Conservation (phyloP, 23 red algal genomes). For the Gracilaria vermiculophylla region DNA sequence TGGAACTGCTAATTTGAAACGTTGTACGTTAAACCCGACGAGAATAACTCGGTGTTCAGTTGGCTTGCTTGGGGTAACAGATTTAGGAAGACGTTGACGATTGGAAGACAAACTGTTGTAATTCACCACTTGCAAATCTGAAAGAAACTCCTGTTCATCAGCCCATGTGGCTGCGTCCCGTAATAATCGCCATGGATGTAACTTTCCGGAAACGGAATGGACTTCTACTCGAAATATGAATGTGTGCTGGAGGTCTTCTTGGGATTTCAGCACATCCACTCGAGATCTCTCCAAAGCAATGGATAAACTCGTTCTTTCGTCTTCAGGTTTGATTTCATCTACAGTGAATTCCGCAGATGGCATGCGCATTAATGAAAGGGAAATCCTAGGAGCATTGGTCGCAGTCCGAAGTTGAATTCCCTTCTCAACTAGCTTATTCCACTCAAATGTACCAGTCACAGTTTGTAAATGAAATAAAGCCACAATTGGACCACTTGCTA, state of each 20-base stretch:
- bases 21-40: conserved; percentile 51
- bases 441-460: conserved; percentile 56
- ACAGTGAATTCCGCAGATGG: conserved; percentile 47
- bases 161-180: conserved; percentile 55
- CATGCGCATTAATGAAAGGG: conserved; percentile 62
- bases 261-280: conserved; percentile 56
- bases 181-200: conserved; percentile 45
- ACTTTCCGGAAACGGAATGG: conserved; percentile 34
- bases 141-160: conserved; percentile 62
- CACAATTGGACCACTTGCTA: conserved; percentile 48
- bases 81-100: conserved; percentile 11
- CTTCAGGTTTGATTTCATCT: conserved; percentile 35
- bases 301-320: conserved; percentile 46
- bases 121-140: conserved; percentile 51
- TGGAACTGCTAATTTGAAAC: conserved; percentile 51
- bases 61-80: neutral
- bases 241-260: conserved; percentile 49
- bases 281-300: conserved; percentile 46
- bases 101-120: conserved; percentile 24
- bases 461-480: conserved; percentile 58
- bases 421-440: conserved; percentile 55
- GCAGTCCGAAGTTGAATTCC: conserved; percentile 55
- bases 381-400: conserved; percentile 38
- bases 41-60: conserved; percentile 40
- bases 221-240: conserved; percentile 61